Percentiles rank a stretch among this genome's conserved stretches.
Conservation (phyloP, 129 eudicot species). For the Flaveria sonorensis region DNA sequence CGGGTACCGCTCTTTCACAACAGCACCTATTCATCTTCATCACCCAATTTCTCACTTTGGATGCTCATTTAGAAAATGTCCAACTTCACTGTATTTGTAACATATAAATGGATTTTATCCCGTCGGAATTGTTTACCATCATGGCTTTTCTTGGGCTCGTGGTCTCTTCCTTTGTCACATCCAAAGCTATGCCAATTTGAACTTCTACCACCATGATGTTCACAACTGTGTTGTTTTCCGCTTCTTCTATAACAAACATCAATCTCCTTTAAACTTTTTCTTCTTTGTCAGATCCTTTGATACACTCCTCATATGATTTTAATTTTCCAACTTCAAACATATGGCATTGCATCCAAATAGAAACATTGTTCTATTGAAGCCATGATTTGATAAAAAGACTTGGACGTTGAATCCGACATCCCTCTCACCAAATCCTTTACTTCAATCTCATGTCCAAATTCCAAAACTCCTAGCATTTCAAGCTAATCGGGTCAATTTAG, state of each 20-base stretch:
- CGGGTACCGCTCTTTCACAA: no score
- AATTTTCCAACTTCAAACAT: neutral
- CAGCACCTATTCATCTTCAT: no score
- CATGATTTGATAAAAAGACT: neutral
- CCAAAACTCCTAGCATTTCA: neutral
- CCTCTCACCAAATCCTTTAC: neutral
- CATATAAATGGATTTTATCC: neutral
- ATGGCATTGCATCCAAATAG: no score
- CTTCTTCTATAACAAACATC: no score
- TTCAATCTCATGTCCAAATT: neutral
- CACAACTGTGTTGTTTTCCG: no score
- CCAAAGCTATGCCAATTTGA: neutral
- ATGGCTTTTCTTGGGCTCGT: neutral
- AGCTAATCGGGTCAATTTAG: neutral
- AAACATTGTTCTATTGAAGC: no score
- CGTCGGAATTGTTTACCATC: neutral
- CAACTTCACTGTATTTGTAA: neutral
- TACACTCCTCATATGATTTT: neutral
- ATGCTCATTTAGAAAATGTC: neutral
- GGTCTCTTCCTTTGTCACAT: neutral
- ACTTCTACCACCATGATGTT: neutral
- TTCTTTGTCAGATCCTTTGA: no score
- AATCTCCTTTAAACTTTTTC: no score
- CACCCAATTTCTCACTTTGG: neutral
- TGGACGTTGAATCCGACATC: neutral